Evolutionary conservation across 2,329 filamentous ascomycete genomes (phyloP), one percentile per base, ranked within the genome.

Genomic region (Conoideocrella luteorostrata): DNA sequence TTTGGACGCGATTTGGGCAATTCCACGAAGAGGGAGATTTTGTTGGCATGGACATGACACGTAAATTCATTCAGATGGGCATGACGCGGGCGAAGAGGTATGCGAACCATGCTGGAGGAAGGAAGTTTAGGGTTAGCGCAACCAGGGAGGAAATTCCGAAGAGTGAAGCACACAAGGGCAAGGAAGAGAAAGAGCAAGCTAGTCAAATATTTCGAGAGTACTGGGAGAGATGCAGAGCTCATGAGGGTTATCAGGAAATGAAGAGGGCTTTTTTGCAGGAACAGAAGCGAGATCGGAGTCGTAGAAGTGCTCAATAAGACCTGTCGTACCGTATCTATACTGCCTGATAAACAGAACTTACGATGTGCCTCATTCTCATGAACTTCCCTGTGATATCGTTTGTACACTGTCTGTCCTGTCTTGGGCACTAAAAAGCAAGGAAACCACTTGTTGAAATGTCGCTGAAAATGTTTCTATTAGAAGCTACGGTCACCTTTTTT

Each of bases 41-140:
- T 23, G 21, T 41, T 11, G 39, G 39, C 39, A 41, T 33, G 39
- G 28, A 32, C 28, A 41, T 32, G 39, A n/a, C 28, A 20, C 28
- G 39, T 3, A 41, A 40, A 28, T 33, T 41, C 21, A 30, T 41
- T n/a, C 28, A 41, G 21, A 41, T 30, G 38, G 38, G 26, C 24
- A 40, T 40, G 38, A 40, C 38, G 11, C 17, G 26, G 26, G 38
- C 38, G 18, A 30, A 32, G 38, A 17, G 38, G 26, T 30, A 40
- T 11, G 38, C 38, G 12, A 40, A 40, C 38, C 38, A 40, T 23
- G 38, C 38, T 5, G 38, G 38, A 7, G 38, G 38, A 18, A 24
- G 38, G 17, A 40, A 40, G 12, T 32, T 30, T 28, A 28, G 29
- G 21, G n/a, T n/a, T n/a, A 22, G 17, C 13, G 7, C 5, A 28